Conservation (phyloP, 805 yeast species). For the Kluyveromyces dobzhanskii region DNA sequence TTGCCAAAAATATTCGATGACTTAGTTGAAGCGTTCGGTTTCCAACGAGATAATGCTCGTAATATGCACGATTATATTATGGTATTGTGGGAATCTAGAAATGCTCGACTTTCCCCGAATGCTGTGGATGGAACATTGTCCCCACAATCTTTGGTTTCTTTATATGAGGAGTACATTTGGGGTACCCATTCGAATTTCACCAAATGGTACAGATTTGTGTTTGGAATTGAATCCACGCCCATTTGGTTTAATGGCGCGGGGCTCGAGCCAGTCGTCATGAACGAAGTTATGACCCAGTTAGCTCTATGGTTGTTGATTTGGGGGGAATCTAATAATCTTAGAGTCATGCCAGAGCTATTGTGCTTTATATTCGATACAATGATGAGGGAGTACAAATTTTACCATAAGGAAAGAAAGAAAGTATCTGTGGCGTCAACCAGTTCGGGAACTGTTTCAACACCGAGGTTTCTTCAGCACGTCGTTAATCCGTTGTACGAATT, state of each 20-base stretch:
- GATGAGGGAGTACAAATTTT: conserved; percentile 42
- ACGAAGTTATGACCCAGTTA: conserved; percentile 47
- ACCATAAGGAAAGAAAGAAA: too few relatives aligned
- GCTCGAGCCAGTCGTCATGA: not conserved
- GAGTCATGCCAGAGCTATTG: conserved; percentile 84
- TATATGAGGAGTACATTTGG: conserved; percentile 88
- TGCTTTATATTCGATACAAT: conserved; percentile 55
- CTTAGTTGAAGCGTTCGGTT: conserved; percentile 51
- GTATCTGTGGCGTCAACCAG: too few relatives aligned
- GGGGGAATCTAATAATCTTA: conserved; percentile 83
- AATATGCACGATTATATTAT: conserved; percentile 62
- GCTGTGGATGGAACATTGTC: conserved; percentile 34
- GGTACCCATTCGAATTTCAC: conserved; percentile 80
- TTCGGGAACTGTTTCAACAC: conserved; percentile 30
- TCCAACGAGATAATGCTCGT: conserved; percentile 55
- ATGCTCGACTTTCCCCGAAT: conserved; percentile 37
- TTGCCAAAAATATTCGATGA: conserved; percentile 51
- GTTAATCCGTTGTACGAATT: conserved; percentile 31
- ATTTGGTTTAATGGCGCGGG: not conserved
- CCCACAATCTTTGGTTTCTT: conserved; percentile 53
- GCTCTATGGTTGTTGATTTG: conserved; percentile 66
- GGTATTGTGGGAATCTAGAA: conserved; percentile 57
- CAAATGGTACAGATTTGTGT: conserved; percentile 86
- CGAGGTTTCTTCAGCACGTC: conserved; percentile 19
- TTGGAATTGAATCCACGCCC: conserved; percentile 41